Percentiles rank a stretch among this genome's conserved stretches.
Evolutionary conservation across 2,329 filamentous ascomycete species (phyloP).

Genomic region (Microcera coccophila): DNA sequence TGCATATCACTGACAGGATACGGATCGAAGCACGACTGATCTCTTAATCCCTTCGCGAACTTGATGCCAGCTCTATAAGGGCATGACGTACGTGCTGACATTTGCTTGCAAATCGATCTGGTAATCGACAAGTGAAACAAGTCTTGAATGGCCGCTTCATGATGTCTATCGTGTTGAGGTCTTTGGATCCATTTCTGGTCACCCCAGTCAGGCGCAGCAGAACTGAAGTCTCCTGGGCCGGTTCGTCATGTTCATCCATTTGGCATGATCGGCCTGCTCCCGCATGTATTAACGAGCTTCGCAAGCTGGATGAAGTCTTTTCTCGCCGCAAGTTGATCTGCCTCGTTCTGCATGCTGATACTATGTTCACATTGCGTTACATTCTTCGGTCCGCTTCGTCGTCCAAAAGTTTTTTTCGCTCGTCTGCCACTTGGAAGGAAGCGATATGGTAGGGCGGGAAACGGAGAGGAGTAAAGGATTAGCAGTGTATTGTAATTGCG

Average conservation of each 20-base stretch:
- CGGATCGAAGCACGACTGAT: constrained; percentile 21
- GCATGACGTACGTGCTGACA: constrained; percentile 25
- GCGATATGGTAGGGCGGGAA: constrained; percentile 3
- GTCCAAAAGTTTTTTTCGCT: constrained; percentile 3
- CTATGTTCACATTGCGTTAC: constrained; percentile 6
- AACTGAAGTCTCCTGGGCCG: constrained; percentile 4
- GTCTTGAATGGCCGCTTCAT: constrained; percentile 17
- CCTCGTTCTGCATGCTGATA: not conserved
- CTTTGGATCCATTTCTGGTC: not conserved
- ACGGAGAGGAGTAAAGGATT: constrained; percentile 10
- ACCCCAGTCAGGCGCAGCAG: not conserved
- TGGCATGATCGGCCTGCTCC: not conserved
- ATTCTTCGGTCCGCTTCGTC: constrained; percentile 2
- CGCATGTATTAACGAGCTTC: constrained; percentile 1
- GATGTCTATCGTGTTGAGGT: constrained; percentile 11
- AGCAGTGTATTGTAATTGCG: constrained; percentile 1
- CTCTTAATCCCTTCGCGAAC: constrained; percentile 26
- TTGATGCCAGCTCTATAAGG: constrained; percentile 23
- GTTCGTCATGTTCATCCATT: not conserved
- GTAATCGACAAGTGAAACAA: constrained; percentile 16
- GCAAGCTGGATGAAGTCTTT: not conserved
- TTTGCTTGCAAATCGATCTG: constrained; percentile 14
- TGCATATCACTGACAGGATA: constrained; percentile 2
- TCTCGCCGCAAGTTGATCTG: not conserved
- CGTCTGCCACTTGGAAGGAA: constrained; percentile 7